Conservation (phyloP, 768 basidiomycete genomes). For the Kwoniella sp. region DNA sequence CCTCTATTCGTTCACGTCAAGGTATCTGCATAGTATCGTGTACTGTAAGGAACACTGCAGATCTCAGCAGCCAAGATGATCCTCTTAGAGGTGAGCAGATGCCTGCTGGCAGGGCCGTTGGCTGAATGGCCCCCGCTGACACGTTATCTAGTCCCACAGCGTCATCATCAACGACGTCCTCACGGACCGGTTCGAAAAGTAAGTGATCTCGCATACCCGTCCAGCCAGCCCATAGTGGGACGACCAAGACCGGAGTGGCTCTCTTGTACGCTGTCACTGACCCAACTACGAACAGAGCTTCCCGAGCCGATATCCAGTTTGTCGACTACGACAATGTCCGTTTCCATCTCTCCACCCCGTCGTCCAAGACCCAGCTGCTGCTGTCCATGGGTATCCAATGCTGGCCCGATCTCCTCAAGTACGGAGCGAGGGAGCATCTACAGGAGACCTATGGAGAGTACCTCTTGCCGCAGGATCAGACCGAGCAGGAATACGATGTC, state of each 20-base stretch:
- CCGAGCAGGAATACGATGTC: slow-evolving; percentile 85
- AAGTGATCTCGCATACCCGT: slow-evolving; percentile 36
- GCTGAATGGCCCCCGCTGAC: not conserved
- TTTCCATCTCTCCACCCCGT: slow-evolving; percentile 84
- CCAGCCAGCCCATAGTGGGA: not conserved
- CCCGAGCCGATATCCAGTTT: slow-evolving; percentile 87
- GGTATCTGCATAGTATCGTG: no score
- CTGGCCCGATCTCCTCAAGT: slow-evolving; percentile 86
- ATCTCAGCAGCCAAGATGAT: slow-evolving; percentile 61
- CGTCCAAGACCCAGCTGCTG: slow-evolving; percentile 69
- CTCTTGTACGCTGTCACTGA: no score
- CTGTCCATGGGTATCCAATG: slow-evolving; percentile 97
- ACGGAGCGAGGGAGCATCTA: slow-evolving; percentile 76
- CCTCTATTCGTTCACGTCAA: not conserved
- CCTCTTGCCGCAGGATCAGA: slow-evolving; percentile 56
- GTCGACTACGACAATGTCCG: slow-evolving; percentile 97
- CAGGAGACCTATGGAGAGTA: slow-evolving; percentile 75
- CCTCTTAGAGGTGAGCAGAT: slow-evolving; percentile 66
- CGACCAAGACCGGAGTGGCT: no score
- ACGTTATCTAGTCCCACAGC: slow-evolving; percentile 62
- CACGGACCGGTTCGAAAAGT: slow-evolving; percentile 81
- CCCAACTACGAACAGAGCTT: no score
- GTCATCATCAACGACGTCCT: slow-evolving; percentile 88
- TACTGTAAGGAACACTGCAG: no score
- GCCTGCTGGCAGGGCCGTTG: not conserved